Conservation (phyloP, 73 alveolate genomes). For the Effrenium voratum region DNA sequence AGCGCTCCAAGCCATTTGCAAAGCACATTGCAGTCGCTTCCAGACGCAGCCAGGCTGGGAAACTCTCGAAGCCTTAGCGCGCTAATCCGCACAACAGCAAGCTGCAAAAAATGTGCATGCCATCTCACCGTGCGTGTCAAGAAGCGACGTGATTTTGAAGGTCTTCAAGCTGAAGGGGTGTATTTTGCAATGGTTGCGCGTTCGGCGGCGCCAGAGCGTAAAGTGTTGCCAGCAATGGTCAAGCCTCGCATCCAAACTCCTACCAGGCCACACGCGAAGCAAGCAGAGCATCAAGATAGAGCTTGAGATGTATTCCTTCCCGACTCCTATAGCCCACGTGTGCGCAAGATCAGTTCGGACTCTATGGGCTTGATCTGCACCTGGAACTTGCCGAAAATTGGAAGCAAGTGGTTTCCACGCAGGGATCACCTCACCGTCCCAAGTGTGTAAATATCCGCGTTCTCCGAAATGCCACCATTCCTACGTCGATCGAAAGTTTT, state of each 20-base stretch:
- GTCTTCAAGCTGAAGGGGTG: background rate
- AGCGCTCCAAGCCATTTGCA: constrained; percentile 20
- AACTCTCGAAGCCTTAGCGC: background rate
- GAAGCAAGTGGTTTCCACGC: background rate
- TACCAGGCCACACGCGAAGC: background rate
- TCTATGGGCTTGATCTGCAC: background rate
- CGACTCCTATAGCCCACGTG: constrained; percentile 26
- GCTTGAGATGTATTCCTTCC: background rate
- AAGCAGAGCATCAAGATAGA: background rate
- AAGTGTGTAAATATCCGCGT: background rate
- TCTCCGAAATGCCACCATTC: constrained; percentile 21
- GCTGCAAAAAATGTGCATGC: background rate
- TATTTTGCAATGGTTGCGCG: background rate
- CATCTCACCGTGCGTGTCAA: background rate
- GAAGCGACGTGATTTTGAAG: background rate
- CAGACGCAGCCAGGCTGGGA: background rate
- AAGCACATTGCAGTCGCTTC: constrained; percentile 32
- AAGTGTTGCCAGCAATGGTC: background rate
- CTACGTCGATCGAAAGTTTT: background rate
- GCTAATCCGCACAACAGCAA: background rate
- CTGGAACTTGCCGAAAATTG: background rate
- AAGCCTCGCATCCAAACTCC: background rate
- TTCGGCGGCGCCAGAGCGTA: background rate
- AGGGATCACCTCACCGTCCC: background rate
- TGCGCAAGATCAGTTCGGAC: background rate